Base-by-base conservation (phyloP, 139 green algal species). In the Chlamydomonas incerta region DNA sequence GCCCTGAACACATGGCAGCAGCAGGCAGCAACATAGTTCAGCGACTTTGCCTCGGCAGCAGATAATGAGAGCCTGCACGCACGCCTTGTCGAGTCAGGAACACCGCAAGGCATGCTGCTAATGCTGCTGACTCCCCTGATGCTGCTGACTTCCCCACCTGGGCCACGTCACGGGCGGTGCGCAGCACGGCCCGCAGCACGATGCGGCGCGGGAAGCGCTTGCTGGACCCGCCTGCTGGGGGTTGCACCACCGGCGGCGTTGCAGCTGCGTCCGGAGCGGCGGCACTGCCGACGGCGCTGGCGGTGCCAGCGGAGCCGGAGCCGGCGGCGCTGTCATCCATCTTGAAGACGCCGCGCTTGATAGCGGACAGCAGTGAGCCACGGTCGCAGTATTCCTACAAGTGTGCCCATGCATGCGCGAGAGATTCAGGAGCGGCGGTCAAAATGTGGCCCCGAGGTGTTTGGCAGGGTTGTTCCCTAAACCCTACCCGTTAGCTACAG, bases 361-460 rank as follows among this genome's bases (percentile, higher is more conserved):
- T 83, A n/a, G 77, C 77, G 11, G 63, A 29, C 29, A 83, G 77
- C 63, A 83, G 41, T 1, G 63, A 74, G 63, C 77, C 63, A 15
- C 77, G 63, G 34, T 83, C 77, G 46, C 77, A 83, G 77, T 83
- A 52, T 63, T 83, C 77, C 75, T 83, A 41, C 31, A 60, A 10
- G 11, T 23, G 55, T 62, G 55, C 52, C 13, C 20, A 62, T 23
- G 55, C 20, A 24, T 6, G 8, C 2, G 21, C 2, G 21, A 18
- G 55, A 62, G 20, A 23, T 58, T 58, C 52, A 11, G 52, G 13
- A 23, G 13, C 52, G 52, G 13, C 11, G 52, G 13, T 58, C 52
- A 11, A 15, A 11, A 58, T 15, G 13, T 15, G 13, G 13, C 15
- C 52, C 52, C 52, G n/a, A n/a, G 13, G 13, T 15, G 11, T 15